These are phyloP conservation scores for Escovopsis weberi DNA, from an alignment of 2,329 filamentous ascomycete genomes.

Conservation along the genomic window DNA sequence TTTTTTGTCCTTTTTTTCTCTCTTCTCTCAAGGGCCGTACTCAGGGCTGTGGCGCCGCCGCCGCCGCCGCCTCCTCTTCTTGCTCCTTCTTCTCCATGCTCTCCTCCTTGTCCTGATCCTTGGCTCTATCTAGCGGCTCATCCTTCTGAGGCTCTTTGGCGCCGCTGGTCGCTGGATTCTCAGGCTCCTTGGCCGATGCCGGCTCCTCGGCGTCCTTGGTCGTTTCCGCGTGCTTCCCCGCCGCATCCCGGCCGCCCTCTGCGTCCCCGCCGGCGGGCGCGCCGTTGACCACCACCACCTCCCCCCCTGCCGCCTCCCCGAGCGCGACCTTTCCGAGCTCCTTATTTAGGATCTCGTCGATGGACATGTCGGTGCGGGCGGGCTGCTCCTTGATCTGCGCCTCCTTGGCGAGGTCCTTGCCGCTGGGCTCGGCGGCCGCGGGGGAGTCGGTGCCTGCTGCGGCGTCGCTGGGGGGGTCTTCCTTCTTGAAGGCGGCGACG, in stretches of 20 bases:
- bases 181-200: slow-evolving; percentile 4
- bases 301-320: slow-evolving; percentile 20
- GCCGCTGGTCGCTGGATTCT: neutral
- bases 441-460: neutral
- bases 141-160: neutral
- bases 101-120: slow-evolving; percentile 6
- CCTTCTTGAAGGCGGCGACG: slow-evolving; percentile 32
- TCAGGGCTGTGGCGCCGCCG: too few species aligned
- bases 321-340: slow-evolving; percentile 22
- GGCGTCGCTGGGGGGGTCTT: slow-evolving; percentile 2
- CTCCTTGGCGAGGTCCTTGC: slow-evolving; percentile 1
- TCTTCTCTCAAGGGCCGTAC: too few species aligned
- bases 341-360: slow-evolving; percentile 23
- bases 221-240: slow-evolving; percentile 5
- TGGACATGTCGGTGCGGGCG: slow-evolving; percentile 17
- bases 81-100: slow-evolving; percentile 5
- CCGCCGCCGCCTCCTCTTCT: too few species aligned
- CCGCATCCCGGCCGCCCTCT: slow-evolving; percentile 4
- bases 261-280: slow-evolving; percentile 10
- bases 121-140: slow-evolving; percentile 7
- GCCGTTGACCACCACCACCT: slow-evolving; percentile 4
- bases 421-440: slow-evolving; percentile 2
- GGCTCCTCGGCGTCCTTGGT: slow-evolving; percentile 6
- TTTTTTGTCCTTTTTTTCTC: too few species aligned
- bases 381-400: slow-evolving; percentile 12